phyloP scores from a whole-genome alignment of 148 eudicot genomes.

The Nepenthes mirabilis region DNA sequence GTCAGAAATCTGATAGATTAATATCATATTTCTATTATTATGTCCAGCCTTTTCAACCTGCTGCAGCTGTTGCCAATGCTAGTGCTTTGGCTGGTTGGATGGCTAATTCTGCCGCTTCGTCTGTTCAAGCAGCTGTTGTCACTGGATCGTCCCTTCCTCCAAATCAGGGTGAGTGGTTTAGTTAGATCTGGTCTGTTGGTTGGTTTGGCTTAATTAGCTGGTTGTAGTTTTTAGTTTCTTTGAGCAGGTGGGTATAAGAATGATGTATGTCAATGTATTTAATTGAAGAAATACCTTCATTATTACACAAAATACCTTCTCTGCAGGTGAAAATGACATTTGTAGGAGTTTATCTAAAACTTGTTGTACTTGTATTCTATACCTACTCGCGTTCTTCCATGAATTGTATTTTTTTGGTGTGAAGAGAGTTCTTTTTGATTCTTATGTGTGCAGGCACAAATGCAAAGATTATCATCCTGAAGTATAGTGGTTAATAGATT shows the following conservation, averaged over 20 bases:
- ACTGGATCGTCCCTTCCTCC: constrained; percentile 72
- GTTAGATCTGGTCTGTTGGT: neutral
- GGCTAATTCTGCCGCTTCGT: constrained; percentile 79
- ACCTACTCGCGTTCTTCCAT: no score
- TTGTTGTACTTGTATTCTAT: no score
- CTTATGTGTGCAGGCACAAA: no score
- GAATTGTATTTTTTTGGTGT: no score
- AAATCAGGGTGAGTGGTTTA: constrained; percentile 50
- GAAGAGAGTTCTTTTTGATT: no score
- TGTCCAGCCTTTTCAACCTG: constrained; percentile 70
- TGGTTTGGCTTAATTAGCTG: neutral
- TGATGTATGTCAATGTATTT: no score
- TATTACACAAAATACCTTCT: no score
- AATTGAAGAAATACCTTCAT: neutral
- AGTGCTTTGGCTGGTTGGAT: constrained; percentile 94
- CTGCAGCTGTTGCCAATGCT: constrained; percentile 66
- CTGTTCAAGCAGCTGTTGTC: constrained; percentile 92
- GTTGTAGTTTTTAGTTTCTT: neutral
- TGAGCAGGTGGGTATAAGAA: neutral
- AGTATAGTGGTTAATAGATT: no score
- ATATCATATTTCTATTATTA: constrained; percentile 3
- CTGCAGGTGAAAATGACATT: no score
- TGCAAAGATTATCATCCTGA: no score
- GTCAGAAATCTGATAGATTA: neutral
- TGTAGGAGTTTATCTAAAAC: no score